phyloP scores from a whole-genome alignment of 164 flowering plant genomes.

The Tetracentron sinense region DNA sequence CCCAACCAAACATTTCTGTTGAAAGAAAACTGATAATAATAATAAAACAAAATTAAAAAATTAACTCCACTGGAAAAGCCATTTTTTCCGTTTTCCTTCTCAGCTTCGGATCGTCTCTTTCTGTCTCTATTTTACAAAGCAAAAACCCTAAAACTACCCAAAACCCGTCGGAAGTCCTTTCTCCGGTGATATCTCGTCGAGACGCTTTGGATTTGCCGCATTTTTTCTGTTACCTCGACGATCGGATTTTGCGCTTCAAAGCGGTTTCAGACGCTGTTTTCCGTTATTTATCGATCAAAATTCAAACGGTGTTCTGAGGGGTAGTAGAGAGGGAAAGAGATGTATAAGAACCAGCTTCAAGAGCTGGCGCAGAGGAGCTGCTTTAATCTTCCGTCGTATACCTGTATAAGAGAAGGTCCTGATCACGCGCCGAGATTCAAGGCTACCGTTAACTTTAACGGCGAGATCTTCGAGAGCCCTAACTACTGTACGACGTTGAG shows the following conservation, averaged over 20 bases:
- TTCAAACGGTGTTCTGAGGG: neutral
- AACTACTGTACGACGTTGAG: conserved; percentile 81
- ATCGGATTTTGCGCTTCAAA: conserved; percentile 1
- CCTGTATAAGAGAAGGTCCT: conserved; percentile 91
- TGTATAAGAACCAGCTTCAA: conserved; percentile 99
- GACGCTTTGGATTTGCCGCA: conserved; percentile 5
- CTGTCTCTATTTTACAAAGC: neutral
- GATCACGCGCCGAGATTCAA: conserved; percentile 99
- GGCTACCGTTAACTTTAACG: conserved; percentile 88
- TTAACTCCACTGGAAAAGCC: neutral
- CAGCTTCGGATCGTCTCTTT: neutral
- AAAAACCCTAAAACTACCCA: neutral
- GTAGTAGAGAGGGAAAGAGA: conserved; percentile 20
- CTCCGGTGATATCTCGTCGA: neutral
- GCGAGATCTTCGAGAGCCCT: conserved; percentile 89
- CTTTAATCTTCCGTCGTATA: conserved; percentile 87
- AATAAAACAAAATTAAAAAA: too few relatives aligned
- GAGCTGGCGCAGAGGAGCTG: conserved; percentile 99
- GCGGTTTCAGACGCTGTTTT: neutral
- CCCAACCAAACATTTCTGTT: too few relatives aligned
- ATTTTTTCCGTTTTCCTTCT: too few relatives aligned
- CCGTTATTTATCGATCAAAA: neutral
- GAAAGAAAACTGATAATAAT: neutral
- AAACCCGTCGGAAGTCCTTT: neutral
- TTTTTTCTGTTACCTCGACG: conserved; percentile 8